A percentile compares a stretch with the other conserved stretches of the same genome.
Conservation (phyloP, 73 alveolate species). For the Halteria grandinella region DNA sequence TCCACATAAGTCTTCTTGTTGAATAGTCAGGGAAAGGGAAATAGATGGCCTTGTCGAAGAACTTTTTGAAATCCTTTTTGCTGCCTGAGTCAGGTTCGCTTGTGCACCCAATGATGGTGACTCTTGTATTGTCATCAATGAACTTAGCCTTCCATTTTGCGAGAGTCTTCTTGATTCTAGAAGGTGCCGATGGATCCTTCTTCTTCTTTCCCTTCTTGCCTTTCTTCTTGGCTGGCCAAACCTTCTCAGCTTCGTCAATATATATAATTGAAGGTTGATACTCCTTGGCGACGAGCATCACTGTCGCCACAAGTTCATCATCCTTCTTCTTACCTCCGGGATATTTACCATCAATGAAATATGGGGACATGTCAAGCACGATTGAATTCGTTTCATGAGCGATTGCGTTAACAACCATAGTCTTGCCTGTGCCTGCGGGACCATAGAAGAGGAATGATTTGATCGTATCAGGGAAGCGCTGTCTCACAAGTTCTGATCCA, state of each 20-base stretch:
- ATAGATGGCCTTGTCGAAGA: conserved; percentile 83
- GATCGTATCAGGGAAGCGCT: conserved; percentile 71
- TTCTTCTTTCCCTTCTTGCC: conserved; percentile 76
- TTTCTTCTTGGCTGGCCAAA: conserved; percentile 82
- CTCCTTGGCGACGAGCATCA: conserved; percentile 84
- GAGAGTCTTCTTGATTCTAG: conserved; percentile 68
- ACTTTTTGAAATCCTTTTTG: conserved; percentile 76
- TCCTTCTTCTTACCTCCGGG: conserved; percentile 79
- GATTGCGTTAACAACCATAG: conserved; percentile 95
- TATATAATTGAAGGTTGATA: conserved; percentile 87
- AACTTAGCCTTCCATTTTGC: conserved; percentile 72
- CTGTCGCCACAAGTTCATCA: conserved; percentile 78
- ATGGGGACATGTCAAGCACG: conserved; percentile 87
- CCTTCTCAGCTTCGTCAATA: conserved; percentile 89
- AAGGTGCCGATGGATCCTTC: conserved; percentile 67
- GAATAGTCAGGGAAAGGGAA: conserved; percentile 89
- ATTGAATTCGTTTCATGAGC: conserved; percentile 95
- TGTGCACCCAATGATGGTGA: conserved; percentile 84
- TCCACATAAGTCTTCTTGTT: conserved; percentile 76
- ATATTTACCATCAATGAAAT: conserved; percentile 64
- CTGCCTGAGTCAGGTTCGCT: conserved; percentile 78
- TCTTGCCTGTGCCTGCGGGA: conserved; percentile 97
- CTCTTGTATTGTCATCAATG: conserved; percentile 77
- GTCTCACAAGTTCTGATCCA: conserved; percentile 82
- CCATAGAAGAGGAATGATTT: conserved; percentile 90